phyloP scores from a whole-genome alignment of 768 basidiomycete genomes.

The Xanthoconium stramineum region DNA sequence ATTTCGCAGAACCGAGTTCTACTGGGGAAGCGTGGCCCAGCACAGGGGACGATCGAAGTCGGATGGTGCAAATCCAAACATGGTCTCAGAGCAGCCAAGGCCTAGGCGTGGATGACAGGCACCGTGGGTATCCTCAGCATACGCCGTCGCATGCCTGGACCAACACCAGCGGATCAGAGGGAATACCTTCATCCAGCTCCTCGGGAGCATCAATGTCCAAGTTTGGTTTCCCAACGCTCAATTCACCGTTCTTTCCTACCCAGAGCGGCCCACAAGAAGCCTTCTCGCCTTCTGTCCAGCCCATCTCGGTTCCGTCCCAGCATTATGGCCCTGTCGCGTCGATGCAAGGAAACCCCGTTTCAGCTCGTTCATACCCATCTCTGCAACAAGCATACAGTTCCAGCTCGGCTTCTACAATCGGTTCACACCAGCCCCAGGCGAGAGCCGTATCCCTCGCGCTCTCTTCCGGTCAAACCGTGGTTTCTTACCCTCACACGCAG shows the following conservation, averaged over 20 bases:
- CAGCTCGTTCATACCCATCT: slow-evolving; percentile 27
- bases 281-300: slow-evolving; percentile 32
- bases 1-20: slow-evolving; percentile 21
- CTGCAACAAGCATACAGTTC: slow-evolving; percentile 27
- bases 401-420: slow-evolving; percentile 12
- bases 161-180: slow-evolving; percentile 19
- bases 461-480: slow-evolving; percentile 23
- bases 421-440: slow-evolving; percentile 26
- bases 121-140: slow-evolving; percentile 29
- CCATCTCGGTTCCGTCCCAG: slow-evolving; percentile 28
- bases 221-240: slow-evolving; percentile 51
- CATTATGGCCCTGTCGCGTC: slow-evolving; percentile 28
- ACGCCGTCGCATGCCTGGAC: slow-evolving; percentile 27
- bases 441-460: slow-evolving; percentile 15
- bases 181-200: slow-evolving; percentile 20
- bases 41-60: slow-evolving; percentile 22
- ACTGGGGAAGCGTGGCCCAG: slow-evolving; percentile 21
- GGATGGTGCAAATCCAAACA: slow-evolving; percentile 16
- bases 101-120: slow-evolving; percentile 22
- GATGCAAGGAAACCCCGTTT: slow-evolving; percentile 20
- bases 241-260: slow-evolving; percentile 53
- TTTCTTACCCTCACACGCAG: slow-evolving; percentile 26
- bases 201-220: slow-evolving; percentile 20
- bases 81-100: slow-evolving; percentile 29
- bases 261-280: slow-evolving; percentile 33